Evolutionary conservation across 495 filamentous ascomycete species (phyloP).

Genomic region (Astrothelium subdiscretum): DNA sequence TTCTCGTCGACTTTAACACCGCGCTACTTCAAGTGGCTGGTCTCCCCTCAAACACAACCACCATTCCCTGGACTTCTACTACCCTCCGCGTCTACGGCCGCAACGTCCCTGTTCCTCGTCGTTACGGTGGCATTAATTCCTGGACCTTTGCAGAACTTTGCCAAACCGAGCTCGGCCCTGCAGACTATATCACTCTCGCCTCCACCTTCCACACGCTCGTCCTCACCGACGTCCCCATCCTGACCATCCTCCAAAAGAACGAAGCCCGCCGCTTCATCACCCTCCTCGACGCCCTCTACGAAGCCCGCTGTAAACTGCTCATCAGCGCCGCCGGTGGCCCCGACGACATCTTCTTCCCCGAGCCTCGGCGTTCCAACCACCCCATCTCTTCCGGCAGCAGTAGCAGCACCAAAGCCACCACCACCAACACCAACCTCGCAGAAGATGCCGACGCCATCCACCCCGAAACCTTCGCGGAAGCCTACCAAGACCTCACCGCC

Average conservation of each 20-base stretch:
- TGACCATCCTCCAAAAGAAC: constrained; percentile 51
- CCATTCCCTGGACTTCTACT: constrained; percentile 35
- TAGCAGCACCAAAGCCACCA: constrained; percentile 1
- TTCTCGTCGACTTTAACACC: neutral
- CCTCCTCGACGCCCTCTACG: constrained; percentile 59
- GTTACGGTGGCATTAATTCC: constrained; percentile 35
- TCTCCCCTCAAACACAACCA: constrained; percentile 1
- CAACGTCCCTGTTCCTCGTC: constrained; percentile 38
- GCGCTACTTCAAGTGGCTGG: neutral
- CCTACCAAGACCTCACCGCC: constrained; percentile 55
- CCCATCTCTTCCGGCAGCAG: no score
- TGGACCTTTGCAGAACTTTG: constrained; percentile 54
- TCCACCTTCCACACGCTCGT: constrained; percentile 60
- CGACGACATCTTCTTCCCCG: constrained; percentile 60
- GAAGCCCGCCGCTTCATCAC: constrained; percentile 63
- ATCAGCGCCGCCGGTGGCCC: constrained; percentile 46
- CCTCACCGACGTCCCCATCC: constrained; percentile 45
- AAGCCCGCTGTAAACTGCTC: constrained; percentile 53
- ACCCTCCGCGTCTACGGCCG: constrained; percentile 50
- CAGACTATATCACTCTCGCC: constrained; percentile 62
- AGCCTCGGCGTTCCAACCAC: no score
- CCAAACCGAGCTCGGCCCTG: constrained; percentile 44
- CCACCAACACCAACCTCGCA: constrained; percentile 1
- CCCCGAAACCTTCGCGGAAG: constrained; percentile 56
- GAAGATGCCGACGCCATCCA: constrained; percentile 48